Evolutionary conservation across 208 protist genomes (phyloP), one percentile per base, ranked within the genome.

Genomic region (Leishmania braziliensis): DNA sequence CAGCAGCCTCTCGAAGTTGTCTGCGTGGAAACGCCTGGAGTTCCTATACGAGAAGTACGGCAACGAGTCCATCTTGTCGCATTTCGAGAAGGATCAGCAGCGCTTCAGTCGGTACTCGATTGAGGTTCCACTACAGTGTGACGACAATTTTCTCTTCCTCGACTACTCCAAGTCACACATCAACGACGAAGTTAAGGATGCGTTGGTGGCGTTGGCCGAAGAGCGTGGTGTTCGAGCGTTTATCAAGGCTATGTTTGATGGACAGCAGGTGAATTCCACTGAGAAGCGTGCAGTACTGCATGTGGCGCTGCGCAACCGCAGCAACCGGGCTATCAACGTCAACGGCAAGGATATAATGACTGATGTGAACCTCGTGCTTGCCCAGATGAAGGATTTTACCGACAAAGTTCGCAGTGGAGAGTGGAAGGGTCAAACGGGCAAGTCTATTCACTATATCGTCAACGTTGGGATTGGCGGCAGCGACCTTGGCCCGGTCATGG

Each of bases 401-500:
- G 90, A 96, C 10, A 87, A 86, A 70, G 93, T 99, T 33, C 93
- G 96, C 80, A 92, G 53, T 51, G 98, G 98, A 53, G 83, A 89
- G 77, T 99, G 97, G 95, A 98, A 93, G 56, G 98, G 98, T n/a
- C 97, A 97, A 82, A 98, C 95, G 14, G 98, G 97, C 50, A 98
- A 99, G 85, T 77, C 79, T 20, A 98, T 99, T 77, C 96, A 91
- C 5, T 94, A 99, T 70, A 88, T 99, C 54, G 98, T 99, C 51
- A 99, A 99, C 85, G 99, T 99, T 79, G 99, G 96, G 71, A 99
- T 99, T 84, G 98, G 99, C 71, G 99, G 99, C 54, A 99, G 97
- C 77, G 99, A 99, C 77, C 88, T 99, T 39, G 98, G 98, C 51
- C 98, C 98, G 50, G 85, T 98, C 75, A 99, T 99, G 98, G 97